phyloP scores from a whole-genome alignment of 2,329 filamentous ascomycete species.

The Chrysoporthe austroafricana region DNA sequence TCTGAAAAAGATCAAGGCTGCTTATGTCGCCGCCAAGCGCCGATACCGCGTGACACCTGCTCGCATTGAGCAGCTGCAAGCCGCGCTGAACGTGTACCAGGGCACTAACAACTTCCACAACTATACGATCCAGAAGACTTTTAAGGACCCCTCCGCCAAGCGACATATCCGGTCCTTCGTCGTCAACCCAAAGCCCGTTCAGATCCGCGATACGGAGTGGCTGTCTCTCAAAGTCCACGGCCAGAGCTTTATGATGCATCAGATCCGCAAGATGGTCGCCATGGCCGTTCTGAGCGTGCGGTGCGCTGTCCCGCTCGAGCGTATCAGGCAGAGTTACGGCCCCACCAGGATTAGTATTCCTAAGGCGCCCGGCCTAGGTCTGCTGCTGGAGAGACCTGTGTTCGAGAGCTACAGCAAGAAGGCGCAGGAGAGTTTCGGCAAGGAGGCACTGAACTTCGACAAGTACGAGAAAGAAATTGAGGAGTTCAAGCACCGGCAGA shows the following conservation, averaged over 20 bases:
- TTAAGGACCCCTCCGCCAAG: slow-evolving; percentile 80
- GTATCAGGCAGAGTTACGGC: slow-evolving; percentile 76
- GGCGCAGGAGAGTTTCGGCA: slow-evolving; percentile 64
- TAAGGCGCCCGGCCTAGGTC: slow-evolving; percentile 86
- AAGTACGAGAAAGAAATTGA: slow-evolving; percentile 78
- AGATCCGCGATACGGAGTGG: slow-evolving; percentile 94
- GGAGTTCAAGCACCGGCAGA: slow-evolving; percentile 88
- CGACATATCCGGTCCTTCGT: slow-evolving; percentile 92
- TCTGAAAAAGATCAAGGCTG: slow-evolving; percentile 75
- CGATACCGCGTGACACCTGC: slow-evolving; percentile 77
- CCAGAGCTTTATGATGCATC: slow-evolving; percentile 99
- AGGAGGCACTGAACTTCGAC: slow-evolving; percentile 75
- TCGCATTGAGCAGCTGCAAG: slow-evolving; percentile 76
- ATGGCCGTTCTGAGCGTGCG: slow-evolving; percentile 86
- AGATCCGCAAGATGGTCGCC: slow-evolving; percentile 98
- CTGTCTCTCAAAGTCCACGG: slow-evolving; percentile 94
- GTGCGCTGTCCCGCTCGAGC: slow-evolving; percentile 73
- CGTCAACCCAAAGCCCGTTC: slow-evolving; percentile 74
- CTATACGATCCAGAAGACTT: slow-evolving; percentile 90
- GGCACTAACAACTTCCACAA: slow-evolving; percentile 96
- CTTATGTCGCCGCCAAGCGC: slow-evolving; percentile 81
- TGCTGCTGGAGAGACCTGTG: slow-evolving; percentile 87
- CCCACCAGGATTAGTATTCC: slow-evolving; percentile 80
- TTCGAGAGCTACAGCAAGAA: slow-evolving; percentile 88
- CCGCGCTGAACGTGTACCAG: slow-evolving; percentile 72